Evolutionary conservation across 225 moss, liverwort and hornwort genomes (phyloP).

Genomic region (Anthoceros angustus): DNA sequence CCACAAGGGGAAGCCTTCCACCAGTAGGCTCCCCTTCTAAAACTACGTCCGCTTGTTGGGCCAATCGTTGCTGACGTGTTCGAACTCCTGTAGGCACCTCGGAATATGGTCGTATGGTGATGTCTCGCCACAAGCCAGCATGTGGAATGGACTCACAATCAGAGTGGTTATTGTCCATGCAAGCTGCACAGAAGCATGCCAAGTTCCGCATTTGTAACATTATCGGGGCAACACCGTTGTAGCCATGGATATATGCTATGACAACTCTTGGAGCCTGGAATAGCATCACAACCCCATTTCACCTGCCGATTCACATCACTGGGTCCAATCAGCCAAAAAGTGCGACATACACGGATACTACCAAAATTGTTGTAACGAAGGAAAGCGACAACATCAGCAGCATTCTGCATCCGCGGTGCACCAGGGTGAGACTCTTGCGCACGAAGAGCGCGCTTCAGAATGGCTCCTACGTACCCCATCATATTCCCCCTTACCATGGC

Average conservation of each 20-base stretch:
- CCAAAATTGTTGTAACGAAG: background rate
- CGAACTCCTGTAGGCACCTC: too few relatives aligned
- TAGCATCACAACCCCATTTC: background rate
- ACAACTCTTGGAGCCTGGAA: background rate
- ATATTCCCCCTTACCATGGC: constrained; percentile 3
- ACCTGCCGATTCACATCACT: background rate
- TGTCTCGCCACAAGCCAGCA: background rate
- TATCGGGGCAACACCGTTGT: background rate
- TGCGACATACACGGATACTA: too few relatives aligned
- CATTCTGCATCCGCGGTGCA: background rate
- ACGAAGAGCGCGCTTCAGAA: background rate
- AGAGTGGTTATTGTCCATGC: background rate
- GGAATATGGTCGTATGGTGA: too few relatives aligned
- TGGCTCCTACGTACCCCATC: background rate
- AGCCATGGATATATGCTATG: background rate
- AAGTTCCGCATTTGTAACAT: background rate
- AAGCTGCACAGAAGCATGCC: constrained; percentile 1
- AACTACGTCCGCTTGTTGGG: too few relatives aligned
- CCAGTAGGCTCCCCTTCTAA: too few relatives aligned
- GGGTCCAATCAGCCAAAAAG: background rate
- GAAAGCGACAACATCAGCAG: background rate
- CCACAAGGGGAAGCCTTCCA: too few relatives aligned
- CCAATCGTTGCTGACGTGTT: too few relatives aligned
- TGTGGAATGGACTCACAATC: background rate
- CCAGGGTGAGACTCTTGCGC: background rate